A percentile compares a stretch with the other conserved stretches of the same genome.
These are phyloP conservation scores for Rosa rugosa DNA, from an alignment of 306 rosid species.

Conservation along the genomic window DNA sequence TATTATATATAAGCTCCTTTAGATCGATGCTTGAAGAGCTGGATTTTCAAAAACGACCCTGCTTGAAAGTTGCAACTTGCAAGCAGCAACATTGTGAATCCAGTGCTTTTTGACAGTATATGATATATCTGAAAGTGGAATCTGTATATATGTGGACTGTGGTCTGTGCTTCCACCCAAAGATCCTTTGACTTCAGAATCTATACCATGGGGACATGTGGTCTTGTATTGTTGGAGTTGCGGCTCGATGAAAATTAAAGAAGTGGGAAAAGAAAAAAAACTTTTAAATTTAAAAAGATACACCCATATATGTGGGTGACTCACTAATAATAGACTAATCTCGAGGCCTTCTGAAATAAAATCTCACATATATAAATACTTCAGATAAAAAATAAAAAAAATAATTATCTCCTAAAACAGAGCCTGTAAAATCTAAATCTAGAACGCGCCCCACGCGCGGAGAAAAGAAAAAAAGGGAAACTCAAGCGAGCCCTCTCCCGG, in stretches of 20 bases:
- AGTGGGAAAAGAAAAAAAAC: no score
- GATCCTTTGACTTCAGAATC: not conserved
- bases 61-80: not conserved
- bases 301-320: not conserved
- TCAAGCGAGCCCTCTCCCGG: no score
- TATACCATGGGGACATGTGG: not conserved
- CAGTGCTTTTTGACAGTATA: no score
- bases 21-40: constrained; percentile 37
- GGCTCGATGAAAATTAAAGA: not conserved
- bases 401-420: no score
- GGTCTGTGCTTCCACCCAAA: constrained; percentile 12
- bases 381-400: no score
- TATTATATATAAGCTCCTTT: constrained; percentile 22
- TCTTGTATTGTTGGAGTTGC: not conserved
- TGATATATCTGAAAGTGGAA: not conserved
- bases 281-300: not conserved
- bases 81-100: no score
- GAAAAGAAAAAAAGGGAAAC: no score
- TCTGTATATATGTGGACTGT: not conserved
- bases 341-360: not conserved
- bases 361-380: not conserved
- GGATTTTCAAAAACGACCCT: constrained; percentile 34
- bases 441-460: no score
- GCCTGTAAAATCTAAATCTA: no score
- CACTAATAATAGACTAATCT: not conserved